Percentiles rank a stretch among this genome's conserved stretches.
Evolutionary conservation across 345 rosid genomes (phyloP).

Genomic region (Camelina sativa): DNA sequence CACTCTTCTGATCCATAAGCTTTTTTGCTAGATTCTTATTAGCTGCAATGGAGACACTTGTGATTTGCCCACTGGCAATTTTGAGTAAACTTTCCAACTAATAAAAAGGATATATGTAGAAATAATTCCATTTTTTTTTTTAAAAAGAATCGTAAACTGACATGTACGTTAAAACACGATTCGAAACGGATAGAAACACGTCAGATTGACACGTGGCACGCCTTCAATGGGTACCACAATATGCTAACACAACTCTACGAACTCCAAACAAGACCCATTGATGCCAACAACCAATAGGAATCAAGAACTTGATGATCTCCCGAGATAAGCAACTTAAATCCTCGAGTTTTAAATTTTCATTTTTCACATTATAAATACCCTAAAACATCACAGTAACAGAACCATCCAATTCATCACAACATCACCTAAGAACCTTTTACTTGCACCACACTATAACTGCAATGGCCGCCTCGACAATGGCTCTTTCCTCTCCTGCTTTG

Average conservation of each 20-base stretch:
- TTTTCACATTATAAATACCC: slow-evolving; percentile 17
- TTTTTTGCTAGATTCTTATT: slow-evolving; percentile 11
- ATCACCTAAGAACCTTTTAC: slow-evolving; percentile 18
- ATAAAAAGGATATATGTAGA: too few relatives aligned
- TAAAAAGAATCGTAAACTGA: neutral
- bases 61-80: neutral
- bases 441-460: slow-evolving; percentile 13
- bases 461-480: slow-evolving; percentile 25
- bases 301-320: neutral
- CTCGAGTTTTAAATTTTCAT: neutral
- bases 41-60: slow-evolving; percentile 8
- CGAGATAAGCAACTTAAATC: slow-evolving; percentile 5
- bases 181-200: slow-evolving; percentile 23
- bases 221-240: neutral
- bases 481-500: slow-evolving; percentile 24
- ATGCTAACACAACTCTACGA: slow-evolving; percentile 1
- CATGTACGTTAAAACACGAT: neutral
- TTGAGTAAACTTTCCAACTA: neutral
- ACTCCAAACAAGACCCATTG: neutral
- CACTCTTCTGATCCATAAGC: slow-evolving; percentile 31
- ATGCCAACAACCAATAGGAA: slow-evolving; percentile 26
- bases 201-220: slow-evolving; percentile 18
- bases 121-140: too few relatives aligned
- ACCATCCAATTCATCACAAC: slow-evolving; percentile 15
- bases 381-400: slow-evolving; percentile 11